Evolutionary conservation across 2,329 filamentous ascomycete genomes (phyloP), one percentile per base, ranked within the genome.

Genomic region (Alternaria dauci): DNA sequence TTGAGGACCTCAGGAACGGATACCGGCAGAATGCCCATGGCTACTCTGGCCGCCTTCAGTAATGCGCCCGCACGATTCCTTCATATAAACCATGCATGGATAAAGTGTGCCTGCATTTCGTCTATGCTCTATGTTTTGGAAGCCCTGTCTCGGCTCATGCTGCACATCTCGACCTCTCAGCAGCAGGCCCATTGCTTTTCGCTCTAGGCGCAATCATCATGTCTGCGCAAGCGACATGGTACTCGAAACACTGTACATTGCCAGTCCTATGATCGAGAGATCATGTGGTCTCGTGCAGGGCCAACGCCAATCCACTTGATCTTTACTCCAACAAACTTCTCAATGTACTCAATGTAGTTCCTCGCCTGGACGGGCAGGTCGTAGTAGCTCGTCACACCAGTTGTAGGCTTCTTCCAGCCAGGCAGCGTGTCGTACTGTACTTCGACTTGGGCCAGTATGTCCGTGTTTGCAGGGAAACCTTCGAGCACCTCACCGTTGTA

Each of bases 341-440:
- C 89, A 62, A 91, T 89, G 75, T 83, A 89, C 74, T 87, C 83
- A 57, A 92, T 81, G 71, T 92, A 93, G 44, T 85, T 85, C 60
- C 85, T 83, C 20, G 89, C 89, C 71, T 89, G 82, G 71, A 81
- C 79, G 7, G 90, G 90, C 42, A 93, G 80, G 32, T 89, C 87
- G 43, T 86, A 83, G 72, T 83, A 93, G 62, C 80, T 84, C 76
- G 84, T 87, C 53, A 83, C 81, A 48, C 85, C 83, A 7, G 87
- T 87, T 0, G 88, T 93, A 36, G 85, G 81, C 72, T 82, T 83
- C 72, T 90, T 84, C 91, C 90, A 93, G 48, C 91, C 91, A 18
- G 86, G 83, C 59, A 93, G 78, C 54, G 88, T 89, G 70, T 88
- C 83, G 79, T 93, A 93, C 38, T 87, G 83, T 18, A 91, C 87